These are phyloP conservation scores for Calocybe cyanea DNA, from an alignment of 768 basidiomycete species.

Conservation along the genomic window DNA sequence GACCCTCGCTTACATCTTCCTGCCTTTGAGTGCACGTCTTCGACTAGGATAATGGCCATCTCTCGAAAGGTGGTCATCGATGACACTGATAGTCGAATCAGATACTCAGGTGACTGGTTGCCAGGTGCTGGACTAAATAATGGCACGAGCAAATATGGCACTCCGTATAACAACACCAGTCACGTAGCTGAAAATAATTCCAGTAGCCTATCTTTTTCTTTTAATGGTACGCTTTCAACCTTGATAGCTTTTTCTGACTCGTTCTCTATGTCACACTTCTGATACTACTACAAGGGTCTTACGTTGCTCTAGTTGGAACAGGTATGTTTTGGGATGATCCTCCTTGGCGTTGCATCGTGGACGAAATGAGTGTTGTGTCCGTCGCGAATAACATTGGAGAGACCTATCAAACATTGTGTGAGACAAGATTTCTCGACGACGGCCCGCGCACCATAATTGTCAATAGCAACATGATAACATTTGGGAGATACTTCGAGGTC, in stretches of 20 bases:
- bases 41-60: too few relatives aligned
- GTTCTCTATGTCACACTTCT: neutral
- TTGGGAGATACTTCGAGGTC: slow-evolving; percentile 1
- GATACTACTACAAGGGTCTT: slow-evolving; percentile 2
- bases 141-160: slow-evolving; percentile 26
- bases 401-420: neutral
- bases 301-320: slow-evolving; percentile 18
- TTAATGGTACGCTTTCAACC: slow-evolving; percentile 23
- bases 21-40: too few relatives aligned
- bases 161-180: slow-evolving; percentile 23
- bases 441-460: neutral
- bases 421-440: neutral
- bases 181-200: slow-evolving; percentile 23
- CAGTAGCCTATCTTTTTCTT: slow-evolving; percentile 25
- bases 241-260: neutral
- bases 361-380: slow-evolving; percentile 14
- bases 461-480: slow-evolving; percentile 1
- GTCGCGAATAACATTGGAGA: too few relatives aligned
- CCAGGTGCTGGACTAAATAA: slow-evolving; percentile 18
- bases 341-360: slow-evolving; percentile 22
- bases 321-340: slow-evolving; percentile 14
- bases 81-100: slow-evolving; percentile 26
- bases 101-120: slow-evolving; percentile 24
- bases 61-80: slow-evolving; percentile 23
- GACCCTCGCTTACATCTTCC: neutral